Percentiles rank a stretch among this genome's conserved stretches.
Conservation (phyloP, 768 basidiomycete species). For the Postia placenta region DNA sequence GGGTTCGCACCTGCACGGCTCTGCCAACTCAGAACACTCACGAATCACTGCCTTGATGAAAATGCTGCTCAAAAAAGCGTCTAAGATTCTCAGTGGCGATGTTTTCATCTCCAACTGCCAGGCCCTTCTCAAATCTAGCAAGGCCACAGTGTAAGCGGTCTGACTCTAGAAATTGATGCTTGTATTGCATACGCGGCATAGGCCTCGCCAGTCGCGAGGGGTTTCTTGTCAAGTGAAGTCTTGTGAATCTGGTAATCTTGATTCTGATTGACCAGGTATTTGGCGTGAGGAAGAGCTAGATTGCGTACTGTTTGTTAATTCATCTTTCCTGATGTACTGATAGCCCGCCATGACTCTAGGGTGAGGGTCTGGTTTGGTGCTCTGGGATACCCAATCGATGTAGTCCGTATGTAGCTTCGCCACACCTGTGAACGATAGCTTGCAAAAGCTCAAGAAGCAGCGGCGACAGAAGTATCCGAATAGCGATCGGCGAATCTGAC, state of each 20-base stretch:
- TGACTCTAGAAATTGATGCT: background rate
- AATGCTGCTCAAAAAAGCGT: constrained; percentile 80
- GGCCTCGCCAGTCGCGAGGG: constrained; percentile 55
- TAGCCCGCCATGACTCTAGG: constrained; percentile 2
- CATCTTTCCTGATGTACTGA: constrained; percentile 34
- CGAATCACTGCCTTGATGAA: constrained; percentile 78
- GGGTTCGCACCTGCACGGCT: background rate
- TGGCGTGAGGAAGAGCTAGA: constrained; percentile 17
- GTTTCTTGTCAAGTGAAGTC: constrained; percentile 57
- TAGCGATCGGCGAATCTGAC: constrained; percentile 64
- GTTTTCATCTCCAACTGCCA: constrained; percentile 63
- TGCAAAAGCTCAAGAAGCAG: constrained; percentile 67
- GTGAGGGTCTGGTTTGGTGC: background rate
- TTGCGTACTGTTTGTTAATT: constrained; percentile 39
- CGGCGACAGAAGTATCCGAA: constrained; percentile 81
- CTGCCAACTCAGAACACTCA: constrained; percentile 31
- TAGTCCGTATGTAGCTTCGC: constrained; percentile 63
- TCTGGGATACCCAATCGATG: constrained; percentile 35
- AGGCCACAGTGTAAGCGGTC: background rate
- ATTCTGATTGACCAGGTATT: background rate
- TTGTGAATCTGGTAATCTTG: constrained; percentile 50
- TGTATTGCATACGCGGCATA: constrained; percentile 43
- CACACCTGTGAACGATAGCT: constrained; percentile 72
- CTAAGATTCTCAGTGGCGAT: constrained; percentile 66
- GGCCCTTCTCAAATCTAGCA: constrained; percentile 59